Evolutionary conservation across 1,284 basidiomycete genomes (phyloP).

Genomic region (Trichosporon sp.): DNA sequence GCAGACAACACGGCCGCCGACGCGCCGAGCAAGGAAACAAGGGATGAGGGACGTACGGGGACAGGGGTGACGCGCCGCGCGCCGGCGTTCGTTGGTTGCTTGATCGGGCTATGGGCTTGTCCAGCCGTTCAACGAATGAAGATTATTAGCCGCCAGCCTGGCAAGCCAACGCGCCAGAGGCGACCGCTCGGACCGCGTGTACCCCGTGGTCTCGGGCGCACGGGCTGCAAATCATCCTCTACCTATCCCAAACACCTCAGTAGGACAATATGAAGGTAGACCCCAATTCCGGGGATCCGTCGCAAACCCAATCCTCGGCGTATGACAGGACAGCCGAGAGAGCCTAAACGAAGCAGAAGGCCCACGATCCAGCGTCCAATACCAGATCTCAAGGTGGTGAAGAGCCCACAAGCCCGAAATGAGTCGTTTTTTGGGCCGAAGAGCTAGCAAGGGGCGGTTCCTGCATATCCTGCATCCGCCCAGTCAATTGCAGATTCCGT

Average conservation of each 20-base stretch:
- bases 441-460: no score
- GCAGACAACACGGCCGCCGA: neutral
- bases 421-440: neutral
- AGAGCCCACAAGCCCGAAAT: neutral
- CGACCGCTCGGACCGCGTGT: neutral
- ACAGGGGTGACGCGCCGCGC: constrained; percentile 5
- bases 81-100: neutral
- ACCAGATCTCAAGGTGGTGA: neutral
- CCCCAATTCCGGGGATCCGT: constrained; percentile 6
- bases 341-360: neutral
- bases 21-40: neutral
- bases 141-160: neutral
- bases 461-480: no score
- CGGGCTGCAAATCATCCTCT: neutral
- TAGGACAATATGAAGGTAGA: no score
- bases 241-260: no score
- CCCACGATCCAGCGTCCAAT: neutral
- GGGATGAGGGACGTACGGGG: no score
- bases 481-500: neutral
- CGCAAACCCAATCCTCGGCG: neutral
- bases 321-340: neutral
- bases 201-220: neutral
- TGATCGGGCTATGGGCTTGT: neutral
- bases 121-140: no score
- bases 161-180: neutral